These are phyloP conservation scores for Grifola frondosa DNA, from an alignment of 1,284 basidiomycete species.

Conservation along the genomic window DNA sequence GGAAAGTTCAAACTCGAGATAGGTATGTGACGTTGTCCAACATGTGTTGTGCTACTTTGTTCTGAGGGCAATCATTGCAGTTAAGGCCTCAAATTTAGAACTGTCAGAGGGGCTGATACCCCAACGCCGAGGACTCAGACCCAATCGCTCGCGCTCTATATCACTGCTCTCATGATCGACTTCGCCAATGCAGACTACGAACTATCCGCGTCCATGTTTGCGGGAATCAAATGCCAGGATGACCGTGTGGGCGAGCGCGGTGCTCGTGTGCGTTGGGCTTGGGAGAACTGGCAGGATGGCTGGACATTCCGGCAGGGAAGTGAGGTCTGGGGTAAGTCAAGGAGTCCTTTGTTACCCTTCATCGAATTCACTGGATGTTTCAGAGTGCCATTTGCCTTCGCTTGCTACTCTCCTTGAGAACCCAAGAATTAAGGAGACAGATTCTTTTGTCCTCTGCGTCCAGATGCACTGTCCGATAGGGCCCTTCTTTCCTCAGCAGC, in stretches of 20 bases:
- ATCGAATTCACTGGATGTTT: background rate
- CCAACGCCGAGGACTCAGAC: constrained; percentile 33
- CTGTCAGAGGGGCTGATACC: constrained; percentile 26
- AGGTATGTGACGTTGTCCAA: constrained; percentile 35
- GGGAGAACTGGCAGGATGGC: constrained; percentile 66
- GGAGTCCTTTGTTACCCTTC: constrained; percentile 3
- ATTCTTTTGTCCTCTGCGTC: constrained; percentile 68
- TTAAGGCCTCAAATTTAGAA: constrained; percentile 20
- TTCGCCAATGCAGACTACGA: constrained; percentile 59
- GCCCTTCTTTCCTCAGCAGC: constrained; percentile 63
- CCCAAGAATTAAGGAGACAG: constrained; percentile 52
- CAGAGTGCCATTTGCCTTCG: constrained; percentile 66
- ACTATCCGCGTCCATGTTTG: constrained; percentile 65
- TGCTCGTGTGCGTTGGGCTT: constrained; percentile 69
- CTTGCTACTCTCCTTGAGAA: constrained; percentile 63
- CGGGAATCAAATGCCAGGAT: constrained; percentile 67
- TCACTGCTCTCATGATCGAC: constrained; percentile 66
- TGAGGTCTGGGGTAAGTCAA: constrained; percentile 66
- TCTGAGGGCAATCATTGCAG: constrained; percentile 8
- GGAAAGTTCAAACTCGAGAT: constrained; percentile 74
- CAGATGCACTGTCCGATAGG: constrained; percentile 70
- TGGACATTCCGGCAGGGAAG: constrained; percentile 65
- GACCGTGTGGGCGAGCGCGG: constrained; percentile 60
- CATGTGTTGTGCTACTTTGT: background rate
- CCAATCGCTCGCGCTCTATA: constrained; percentile 56